Conservation (phyloP, 2,329 filamentous ascomycete species). For the Botrytis deweyae region DNA sequence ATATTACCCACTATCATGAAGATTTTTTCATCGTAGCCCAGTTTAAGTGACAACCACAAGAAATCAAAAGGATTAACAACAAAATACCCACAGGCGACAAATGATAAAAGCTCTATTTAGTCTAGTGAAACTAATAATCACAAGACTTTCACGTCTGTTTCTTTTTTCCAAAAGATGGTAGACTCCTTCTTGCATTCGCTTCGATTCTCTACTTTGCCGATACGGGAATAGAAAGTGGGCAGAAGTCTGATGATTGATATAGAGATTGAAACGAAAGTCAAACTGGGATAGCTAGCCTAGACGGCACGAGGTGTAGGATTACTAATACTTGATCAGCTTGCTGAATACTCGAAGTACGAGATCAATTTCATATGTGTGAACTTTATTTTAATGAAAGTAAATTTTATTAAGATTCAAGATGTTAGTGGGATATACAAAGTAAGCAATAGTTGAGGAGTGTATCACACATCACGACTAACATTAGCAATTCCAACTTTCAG, state of each 20-base stretch:
- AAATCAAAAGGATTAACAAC: background rate
- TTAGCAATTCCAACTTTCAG: accelerated
- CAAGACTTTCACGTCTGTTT: background rate
- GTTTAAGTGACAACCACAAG: background rate
- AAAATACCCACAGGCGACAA: background rate
- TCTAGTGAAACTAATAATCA: too few species aligned
- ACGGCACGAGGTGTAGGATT: background rate
- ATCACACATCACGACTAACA: background rate
- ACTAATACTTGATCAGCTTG: background rate
- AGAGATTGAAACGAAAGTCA: background rate
- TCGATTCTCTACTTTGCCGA: background rate
- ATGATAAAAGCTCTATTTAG: too few species aligned
- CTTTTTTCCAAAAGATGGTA: too few species aligned
- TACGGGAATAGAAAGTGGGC: background rate
- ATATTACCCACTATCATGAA: too few species aligned
- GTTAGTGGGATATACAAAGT: accelerated
- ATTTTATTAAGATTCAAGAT: accelerated
- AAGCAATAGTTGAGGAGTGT: background rate
- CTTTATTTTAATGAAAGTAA: background rate
- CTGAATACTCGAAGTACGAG: background rate
- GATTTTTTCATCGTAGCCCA: background rate
- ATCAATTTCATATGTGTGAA: background rate
- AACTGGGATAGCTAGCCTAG: background rate
- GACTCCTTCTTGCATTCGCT: too few species aligned
- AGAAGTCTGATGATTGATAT: background rate